Conservation (phyloP, 78 protist species). For the Dictyostelium capitatum region DNA sequence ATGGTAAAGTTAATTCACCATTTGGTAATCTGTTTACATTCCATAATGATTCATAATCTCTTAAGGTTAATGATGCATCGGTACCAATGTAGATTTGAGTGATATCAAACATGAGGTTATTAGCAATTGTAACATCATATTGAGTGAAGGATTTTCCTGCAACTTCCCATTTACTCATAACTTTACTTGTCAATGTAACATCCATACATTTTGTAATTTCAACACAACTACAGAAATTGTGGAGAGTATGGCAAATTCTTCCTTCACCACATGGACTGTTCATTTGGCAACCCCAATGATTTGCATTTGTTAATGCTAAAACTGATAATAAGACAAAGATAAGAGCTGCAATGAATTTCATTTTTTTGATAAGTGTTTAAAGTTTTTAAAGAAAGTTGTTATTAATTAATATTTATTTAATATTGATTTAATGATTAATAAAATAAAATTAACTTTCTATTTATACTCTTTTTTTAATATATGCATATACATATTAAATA, state of each 20-base stretch:
- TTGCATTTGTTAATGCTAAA: neutral
- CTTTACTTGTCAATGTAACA: neutral
- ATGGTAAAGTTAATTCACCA: slow-evolving; percentile 10
- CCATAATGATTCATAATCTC: neutral
- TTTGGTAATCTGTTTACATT: slow-evolving; percentile 7
- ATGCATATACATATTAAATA: no score
- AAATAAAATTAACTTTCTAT: no score
- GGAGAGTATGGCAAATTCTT: neutral
- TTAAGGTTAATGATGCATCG: neutral
- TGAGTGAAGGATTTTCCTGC: neutral
- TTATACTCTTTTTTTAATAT: no score
- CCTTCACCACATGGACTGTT: neutral
- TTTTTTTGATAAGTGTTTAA: neutral
- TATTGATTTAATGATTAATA: no score
- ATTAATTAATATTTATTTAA: no score
- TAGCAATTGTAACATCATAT: neutral
- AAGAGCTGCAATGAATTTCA: neutral
- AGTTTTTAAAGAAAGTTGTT: no score
- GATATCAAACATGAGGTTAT: neutral
- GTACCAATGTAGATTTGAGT: slow-evolving; percentile 15
- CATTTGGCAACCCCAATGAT: neutral
- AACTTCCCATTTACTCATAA: neutral
- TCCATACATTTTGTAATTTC: neutral
- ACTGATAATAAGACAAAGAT: neutral
- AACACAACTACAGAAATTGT: slow-evolving; percentile 1